Evolutionary conservation across 2,329 filamentous ascomycete genomes (phyloP).

Genomic region (Ophiostoma perfectum): DNA sequence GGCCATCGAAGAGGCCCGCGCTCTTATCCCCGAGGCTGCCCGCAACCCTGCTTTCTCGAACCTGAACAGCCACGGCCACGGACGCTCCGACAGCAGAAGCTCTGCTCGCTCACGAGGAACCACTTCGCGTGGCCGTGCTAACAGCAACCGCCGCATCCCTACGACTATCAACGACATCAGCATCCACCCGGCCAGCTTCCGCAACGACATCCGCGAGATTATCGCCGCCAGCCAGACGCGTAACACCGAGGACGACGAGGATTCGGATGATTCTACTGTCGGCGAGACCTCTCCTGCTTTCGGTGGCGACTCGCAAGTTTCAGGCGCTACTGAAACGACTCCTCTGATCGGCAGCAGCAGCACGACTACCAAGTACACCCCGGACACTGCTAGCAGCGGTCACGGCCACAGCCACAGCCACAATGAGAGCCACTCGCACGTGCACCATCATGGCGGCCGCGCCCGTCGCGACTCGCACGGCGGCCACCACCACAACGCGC

Average conservation of each 20-base stretch:
- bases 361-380: constrained; percentile 21
- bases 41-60: constrained; percentile 40
- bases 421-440: constrained; percentile 29
- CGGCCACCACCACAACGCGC: constrained; percentile 70
- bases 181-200: constrained; percentile 83
- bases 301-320: constrained; percentile 19
- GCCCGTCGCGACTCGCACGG: constrained; percentile 54
- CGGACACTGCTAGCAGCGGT: constrained; percentile 11
- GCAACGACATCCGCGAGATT: constrained; percentile 73
- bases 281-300: constrained; percentile 25
- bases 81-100: constrained; percentile 27
- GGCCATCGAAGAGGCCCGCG: constrained; percentile 32
- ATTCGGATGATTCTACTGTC: constrained; percentile 41
- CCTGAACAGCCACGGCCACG: constrained; percentile 26
- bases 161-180: constrained; percentile 67
- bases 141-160: constrained; percentile 50
- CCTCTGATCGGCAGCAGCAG: constrained; percentile 34
- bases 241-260: constrained; percentile 45
- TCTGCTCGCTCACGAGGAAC: constrained; percentile 36
- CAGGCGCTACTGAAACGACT: constrained; percentile 37
- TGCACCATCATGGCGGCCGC: constrained; percentile 25
- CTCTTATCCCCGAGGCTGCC: constrained; percentile 33
- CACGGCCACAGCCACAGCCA: constrained; percentile 32
- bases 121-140: constrained; percentile 35
- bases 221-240: constrained; percentile 71